These are phyloP conservation scores for Candida fluviatilis DNA, from an alignment of 805 yeast species.

Conservation along the genomic window DNA sequence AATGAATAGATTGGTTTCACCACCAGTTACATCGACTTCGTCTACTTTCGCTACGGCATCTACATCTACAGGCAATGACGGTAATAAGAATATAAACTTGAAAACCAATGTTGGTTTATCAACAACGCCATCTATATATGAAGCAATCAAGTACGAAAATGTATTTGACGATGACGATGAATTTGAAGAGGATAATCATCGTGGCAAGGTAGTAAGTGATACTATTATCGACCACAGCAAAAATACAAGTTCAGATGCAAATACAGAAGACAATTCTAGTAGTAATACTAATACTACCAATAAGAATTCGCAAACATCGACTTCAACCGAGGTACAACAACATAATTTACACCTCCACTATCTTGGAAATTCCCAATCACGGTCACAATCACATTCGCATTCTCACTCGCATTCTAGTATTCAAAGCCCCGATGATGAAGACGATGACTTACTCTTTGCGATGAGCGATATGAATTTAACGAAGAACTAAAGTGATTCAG, in stretches of 20 bases:
- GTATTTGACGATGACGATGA: conserved; percentile 52
- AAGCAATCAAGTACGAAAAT: conserved; percentile 28
- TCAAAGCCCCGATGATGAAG: conserved; percentile 28
- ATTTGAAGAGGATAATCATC: conserved; percentile 7
- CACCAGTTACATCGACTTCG: conserved; percentile 22
- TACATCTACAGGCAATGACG: neutral
- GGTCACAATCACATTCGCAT: conserved; percentile 2
- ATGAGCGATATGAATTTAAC: conserved; percentile 70
- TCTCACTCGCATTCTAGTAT: conserved; percentile 4
- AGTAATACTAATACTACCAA: neutral
- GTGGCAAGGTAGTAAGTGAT: neutral
- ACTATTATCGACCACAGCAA: neutral
- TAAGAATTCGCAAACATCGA: conserved; percentile 1
- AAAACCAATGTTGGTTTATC: conserved; percentile 23
- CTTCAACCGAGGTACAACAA: neutral
- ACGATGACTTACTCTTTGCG: conserved; percentile 62
- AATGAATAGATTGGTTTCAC: conserved; percentile 13
- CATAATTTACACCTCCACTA: conserved; percentile 1
- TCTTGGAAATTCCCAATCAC: conserved; percentile 1
- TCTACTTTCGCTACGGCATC: conserved; percentile 16
- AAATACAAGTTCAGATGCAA: neutral
- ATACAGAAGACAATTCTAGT: neutral
- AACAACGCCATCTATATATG: conserved; percentile 31
- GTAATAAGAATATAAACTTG: neutral
- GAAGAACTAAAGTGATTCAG: conserved; percentile 2